A percentile compares a stretch with the other conserved stretches of the same genome.
phyloP scores from a whole-genome alignment of 768 basidiomycete species.

The Boletus subparvulus region DNA sequence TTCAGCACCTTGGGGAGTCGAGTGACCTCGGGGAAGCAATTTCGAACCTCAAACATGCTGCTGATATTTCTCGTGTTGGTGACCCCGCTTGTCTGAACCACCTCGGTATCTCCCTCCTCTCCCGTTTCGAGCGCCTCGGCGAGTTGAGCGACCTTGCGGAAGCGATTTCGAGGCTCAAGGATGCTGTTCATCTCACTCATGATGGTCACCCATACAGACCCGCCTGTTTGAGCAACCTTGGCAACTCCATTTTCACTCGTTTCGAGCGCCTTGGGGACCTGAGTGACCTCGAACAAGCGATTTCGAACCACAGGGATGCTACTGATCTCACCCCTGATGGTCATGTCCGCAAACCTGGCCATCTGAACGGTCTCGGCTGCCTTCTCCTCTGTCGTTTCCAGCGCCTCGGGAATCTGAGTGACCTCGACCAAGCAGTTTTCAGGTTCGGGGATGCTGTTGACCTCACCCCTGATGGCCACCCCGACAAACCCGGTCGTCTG shows the following conservation, averaged over 20 bases:
- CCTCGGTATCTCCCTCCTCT: neutral
- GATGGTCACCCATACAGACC: neutral
- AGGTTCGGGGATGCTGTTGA: neutral
- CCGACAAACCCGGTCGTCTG: neutral
- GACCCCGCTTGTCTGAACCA: neutral
- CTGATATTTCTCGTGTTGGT: neutral
- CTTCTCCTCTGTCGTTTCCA: neutral
- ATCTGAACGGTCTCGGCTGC: neutral
- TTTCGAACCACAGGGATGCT: neutral
- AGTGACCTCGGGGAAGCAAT: neutral
- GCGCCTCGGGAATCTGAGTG: neutral
- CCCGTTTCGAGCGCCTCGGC: neutral
- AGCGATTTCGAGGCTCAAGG: neutral
- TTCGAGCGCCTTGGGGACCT: neutral
- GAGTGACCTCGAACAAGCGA: neutral
- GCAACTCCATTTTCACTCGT: neutral
- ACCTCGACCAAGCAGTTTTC: conserved; percentile 1
- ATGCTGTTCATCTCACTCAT: neutral
- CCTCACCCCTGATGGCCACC: neutral
- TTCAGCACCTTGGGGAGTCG: neutral
- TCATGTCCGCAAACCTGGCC: neutral
- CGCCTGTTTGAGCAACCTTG: neutral
- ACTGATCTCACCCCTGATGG: neutral
- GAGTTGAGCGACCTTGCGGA: neutral
- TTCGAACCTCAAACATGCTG: neutral